phyloP scores from a whole-genome alignment of 305 asterid species.

The Fraxinus sp. region DNA sequence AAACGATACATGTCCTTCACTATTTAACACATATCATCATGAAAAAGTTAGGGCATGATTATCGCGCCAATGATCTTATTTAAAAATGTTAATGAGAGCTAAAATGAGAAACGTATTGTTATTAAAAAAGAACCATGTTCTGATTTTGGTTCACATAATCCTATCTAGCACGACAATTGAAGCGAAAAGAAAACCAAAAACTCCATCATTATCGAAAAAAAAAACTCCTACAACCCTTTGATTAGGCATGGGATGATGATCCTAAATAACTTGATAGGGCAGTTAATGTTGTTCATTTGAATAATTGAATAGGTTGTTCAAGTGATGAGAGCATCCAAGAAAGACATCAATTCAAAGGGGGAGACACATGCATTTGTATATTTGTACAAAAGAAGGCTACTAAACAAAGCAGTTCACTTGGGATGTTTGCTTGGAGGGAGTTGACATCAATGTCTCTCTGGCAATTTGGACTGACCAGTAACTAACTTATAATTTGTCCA shows the following conservation, averaged over 20 bases:
- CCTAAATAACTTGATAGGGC: not conserved
- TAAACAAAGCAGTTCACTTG: constrained; percentile 40
- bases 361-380: constrained; percentile 40
- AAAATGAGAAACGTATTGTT: not conserved
- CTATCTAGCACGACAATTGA: not conserved
- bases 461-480: constrained; percentile 35
- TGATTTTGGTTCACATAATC: not conserved
- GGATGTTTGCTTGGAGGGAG: constrained; percentile 38
- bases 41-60: not conserved
- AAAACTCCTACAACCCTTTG: not conserved
- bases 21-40: not conserved
- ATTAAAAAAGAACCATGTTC: not conserved
- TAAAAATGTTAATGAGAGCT: not conserved
- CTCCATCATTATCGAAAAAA: not conserved
- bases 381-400: constrained; percentile 33
- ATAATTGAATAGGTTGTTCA: constrained; percentile 5
- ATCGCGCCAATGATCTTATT: not conserved
- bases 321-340: constrained; percentile 8
- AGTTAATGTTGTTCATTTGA: constrained; percentile 6
- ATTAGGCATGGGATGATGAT: not conserved
- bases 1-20: not conserved
- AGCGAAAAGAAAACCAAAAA: not conserved
- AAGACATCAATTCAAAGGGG: constrained; percentile 4
- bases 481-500: constrained; percentile 21
- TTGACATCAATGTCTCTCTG: constrained; percentile 35